Evolutionary conservation across 1,139 yeast genomes (phyloP).

Genomic region (Suhomyces choctaworum): DNA sequence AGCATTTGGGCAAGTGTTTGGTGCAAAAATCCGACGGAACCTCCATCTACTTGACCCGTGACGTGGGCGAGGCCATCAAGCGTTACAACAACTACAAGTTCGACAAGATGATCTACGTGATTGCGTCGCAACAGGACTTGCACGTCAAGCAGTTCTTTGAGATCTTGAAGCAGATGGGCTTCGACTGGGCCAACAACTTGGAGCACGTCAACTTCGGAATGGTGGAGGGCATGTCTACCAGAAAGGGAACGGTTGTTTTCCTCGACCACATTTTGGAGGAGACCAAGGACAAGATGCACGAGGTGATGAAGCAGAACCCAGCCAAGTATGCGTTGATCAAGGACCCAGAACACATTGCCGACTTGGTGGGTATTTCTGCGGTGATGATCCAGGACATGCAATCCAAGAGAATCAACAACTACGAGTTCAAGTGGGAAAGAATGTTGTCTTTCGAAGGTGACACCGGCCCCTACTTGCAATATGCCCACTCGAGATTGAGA

Average conservation of each 20-base stretch:
- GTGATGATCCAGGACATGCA: constrained; percentile 99
- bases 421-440: constrained; percentile 97
- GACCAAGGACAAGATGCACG: constrained; percentile 94
- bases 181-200: constrained; percentile 79
- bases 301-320: constrained; percentile 92
- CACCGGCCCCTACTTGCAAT: constrained; percentile 98
- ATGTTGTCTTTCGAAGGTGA: constrained; percentile 99
- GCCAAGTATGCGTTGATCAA: constrained; percentile 90
- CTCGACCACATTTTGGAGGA: constrained; percentile 92
- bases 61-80: constrained; percentile 94
- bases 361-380: constrained; percentile 93
- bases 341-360: constrained; percentile 94
- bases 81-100: constrained; percentile 83
- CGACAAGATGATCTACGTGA: constrained; percentile 94
- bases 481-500: constrained; percentile 96
- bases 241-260: constrained; percentile 98
- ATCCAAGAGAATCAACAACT: constrained; percentile 94
- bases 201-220: constrained; percentile 92
- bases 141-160: constrained; percentile 94
- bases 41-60: constrained; percentile 91
- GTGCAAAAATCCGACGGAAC: constrained; percentile 97
- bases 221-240: constrained; percentile 98
- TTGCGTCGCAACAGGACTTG: constrained; percentile 95
- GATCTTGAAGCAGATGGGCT: constrained; percentile 89
- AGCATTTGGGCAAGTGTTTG: constrained; percentile 90